Conservation (phyloP, 495 filamentous ascomycete genomes). For the Hypoxylon crocopeplum region DNA sequence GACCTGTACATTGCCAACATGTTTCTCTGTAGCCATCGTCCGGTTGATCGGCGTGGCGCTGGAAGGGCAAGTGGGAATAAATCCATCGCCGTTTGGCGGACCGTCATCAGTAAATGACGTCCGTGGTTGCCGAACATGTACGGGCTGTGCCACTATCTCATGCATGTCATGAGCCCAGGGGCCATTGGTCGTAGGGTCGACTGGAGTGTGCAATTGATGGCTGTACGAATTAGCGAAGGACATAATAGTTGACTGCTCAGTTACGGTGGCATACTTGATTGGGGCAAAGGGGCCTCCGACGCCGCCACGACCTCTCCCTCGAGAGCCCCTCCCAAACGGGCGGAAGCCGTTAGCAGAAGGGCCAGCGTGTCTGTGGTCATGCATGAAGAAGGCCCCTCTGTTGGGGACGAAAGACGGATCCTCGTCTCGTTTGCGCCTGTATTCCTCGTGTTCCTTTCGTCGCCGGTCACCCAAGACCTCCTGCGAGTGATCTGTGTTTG, state of each 20-base stretch:
- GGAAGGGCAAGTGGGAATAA: constrained; percentile 52
- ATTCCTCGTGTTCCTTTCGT: constrained; percentile 88
- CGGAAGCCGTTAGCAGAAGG: constrained; percentile 77
- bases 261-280: constrained; percentile 57
- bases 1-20: constrained; percentile 81
- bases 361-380: constrained; percentile 84
- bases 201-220: constrained; percentile 50
- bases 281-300: constrained; percentile 63
- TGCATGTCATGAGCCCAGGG: constrained; percentile 97
- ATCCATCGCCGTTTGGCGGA: constrained; percentile 52
- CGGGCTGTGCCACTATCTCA: constrained; percentile 70
- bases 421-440: constrained; percentile 82
- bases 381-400: constrained; percentile 94
- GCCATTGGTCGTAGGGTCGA: constrained; percentile 68
- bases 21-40: constrained; percentile 60
- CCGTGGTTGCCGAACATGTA: constrained; percentile 44
- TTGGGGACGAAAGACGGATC: constrained; percentile 96
- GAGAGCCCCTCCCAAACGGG: constrained; percentile 68
- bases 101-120: constrained; percentile 48
- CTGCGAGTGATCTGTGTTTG: constrained; percentile 42
- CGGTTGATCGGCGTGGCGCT: constrained; percentile 62
- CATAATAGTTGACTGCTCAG: constrained; percentile 8
- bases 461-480: constrained; percentile 69
- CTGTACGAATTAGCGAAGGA: constrained; percentile 45
- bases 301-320: constrained; percentile 57